A percentile compares a stretch with the other conserved stretches of the same genome.
These are phyloP conservation scores for Lachnellula willkommii DNA, from an alignment of 2,329 filamentous ascomycete genomes.

Conservation along the genomic window DNA sequence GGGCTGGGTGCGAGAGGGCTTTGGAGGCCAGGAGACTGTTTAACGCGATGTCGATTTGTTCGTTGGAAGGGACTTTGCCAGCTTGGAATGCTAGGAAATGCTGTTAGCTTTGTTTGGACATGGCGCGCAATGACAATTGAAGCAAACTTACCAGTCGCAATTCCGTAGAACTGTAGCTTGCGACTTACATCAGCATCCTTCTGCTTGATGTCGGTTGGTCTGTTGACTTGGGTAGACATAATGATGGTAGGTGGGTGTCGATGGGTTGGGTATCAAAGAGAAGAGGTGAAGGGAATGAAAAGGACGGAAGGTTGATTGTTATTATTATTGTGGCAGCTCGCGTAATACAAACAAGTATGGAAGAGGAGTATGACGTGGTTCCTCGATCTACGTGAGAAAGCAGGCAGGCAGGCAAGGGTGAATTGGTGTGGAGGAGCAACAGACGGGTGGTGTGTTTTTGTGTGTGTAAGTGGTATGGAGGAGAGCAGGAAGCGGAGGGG, in stretches of 20 bases:
- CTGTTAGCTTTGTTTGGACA: conserved; percentile 3
- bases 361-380: neutral
- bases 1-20: conserved; percentile 63
- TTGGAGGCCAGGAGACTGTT: conserved; percentile 78
- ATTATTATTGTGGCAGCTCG: neutral
- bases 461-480: neutral
- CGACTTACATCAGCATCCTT: conserved; percentile 65
- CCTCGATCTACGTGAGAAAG: too few relatives aligned
- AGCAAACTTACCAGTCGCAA: conserved; percentile 55
- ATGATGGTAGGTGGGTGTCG: conserved; percentile 1
- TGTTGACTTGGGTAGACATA: conserved; percentile 24
- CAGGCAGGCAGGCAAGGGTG: neutral
- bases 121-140: neutral
- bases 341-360: neutral
- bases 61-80: conserved; percentile 80
- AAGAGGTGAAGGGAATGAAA: conserved; percentile 2
- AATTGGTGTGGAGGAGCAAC: neutral
- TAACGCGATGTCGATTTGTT: conserved; percentile 84
- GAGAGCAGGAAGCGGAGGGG: neutral
- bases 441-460: neutral
- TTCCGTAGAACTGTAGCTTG: conserved; percentile 94
- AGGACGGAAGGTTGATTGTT: neutral
- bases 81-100: conserved; percentile 62
- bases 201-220: conserved; percentile 24
- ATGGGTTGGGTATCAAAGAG: conserved; percentile 19